Base-by-base conservation (phyloP, 1,284 basidiomycete genomes). In the Cryptococcus amylolentus region DNA sequence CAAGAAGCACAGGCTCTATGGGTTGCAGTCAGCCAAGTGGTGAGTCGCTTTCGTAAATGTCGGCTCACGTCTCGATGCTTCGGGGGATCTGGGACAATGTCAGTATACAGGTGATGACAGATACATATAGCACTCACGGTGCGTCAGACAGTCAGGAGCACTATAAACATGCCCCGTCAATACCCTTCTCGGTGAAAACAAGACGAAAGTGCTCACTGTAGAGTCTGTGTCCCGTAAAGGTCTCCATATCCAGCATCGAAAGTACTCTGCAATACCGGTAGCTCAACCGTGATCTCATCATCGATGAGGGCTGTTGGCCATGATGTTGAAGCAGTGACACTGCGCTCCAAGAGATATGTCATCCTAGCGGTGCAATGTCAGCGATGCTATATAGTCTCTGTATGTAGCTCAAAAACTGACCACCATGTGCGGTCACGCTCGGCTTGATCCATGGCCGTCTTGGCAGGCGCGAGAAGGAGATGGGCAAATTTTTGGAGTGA, bases 1-100 rank as follows among this genome's bases (percentile, higher is more conserved):
- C 65, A 75, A 26, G 84, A 91, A 57, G 84, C 87, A 5, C 77
- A 82, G 40, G 80, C 86, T 37, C 77, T 97, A 52, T 87, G 62
- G n/a, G 39, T 13, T 44, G 61, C 42, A 54, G 49, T 26, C 27
- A 27, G 14, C 20, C 42, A 37, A 46, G 38, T 39, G 39, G 49
- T 40, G 27, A 9, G 16, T 49, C 16, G 14, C 31, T 16, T 7
- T 2, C 48, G n/a, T n/a, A 16, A 49, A 14, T n/a, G 31, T 14
- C 20, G 13, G 53, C 67, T 62, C 46, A 67, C 65, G 53, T 72
- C 71, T 10, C 56, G 35, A 52, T 72, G 70, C 26, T 60, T 52
- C 1, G 64, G 57, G 0, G 70, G 71, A 43, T 71, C 61, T 57
- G 42, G 48, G 45, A 46, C 45, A 46, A 45, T 45, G 40, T 61